Conservation (phyloP, 106 monocot species). For the Cymbidium sinense region DNA sequence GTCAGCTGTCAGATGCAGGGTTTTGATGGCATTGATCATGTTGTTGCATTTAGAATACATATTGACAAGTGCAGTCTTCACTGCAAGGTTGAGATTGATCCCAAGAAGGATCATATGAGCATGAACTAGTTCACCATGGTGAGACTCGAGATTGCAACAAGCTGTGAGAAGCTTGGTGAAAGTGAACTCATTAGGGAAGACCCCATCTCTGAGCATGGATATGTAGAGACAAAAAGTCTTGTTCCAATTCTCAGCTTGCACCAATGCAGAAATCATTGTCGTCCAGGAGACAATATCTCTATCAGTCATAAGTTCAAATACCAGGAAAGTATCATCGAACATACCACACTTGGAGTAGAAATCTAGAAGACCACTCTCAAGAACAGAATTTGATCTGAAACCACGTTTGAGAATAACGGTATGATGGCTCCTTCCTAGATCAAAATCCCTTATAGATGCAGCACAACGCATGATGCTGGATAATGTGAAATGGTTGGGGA, state of each 20-base stretch:
- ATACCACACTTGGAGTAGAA: constrained; percentile 37
- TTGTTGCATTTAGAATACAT: constrained; percentile 52
- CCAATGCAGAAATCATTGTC: constrained; percentile 50
- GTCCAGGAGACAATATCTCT: constrained; percentile 67
- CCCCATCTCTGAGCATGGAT: constrained; percentile 28
- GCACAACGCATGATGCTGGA: constrained; percentile 44
- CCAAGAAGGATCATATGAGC: constrained; percentile 54
- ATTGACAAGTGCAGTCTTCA: constrained; percentile 74
- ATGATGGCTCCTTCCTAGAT: constrained; percentile 29
- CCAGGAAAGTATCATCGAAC: constrained; percentile 19
- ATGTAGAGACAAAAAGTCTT: constrained; percentile 32
- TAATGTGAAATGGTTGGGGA: constrained; percentile 65
- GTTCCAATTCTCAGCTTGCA: constrained; percentile 35
- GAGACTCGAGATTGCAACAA: constrained; percentile 24
- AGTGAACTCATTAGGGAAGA: constrained; percentile 63
- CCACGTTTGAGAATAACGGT: constrained; percentile 37
- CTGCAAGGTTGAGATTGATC: constrained; percentile 36
- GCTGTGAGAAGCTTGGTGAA: constrained; percentile 50
- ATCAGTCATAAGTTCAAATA: constrained; percentile 26
- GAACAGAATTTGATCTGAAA: constrained; percentile 19
- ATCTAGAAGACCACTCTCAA: constrained; percentile 37
- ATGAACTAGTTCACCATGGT: constrained; percentile 37
- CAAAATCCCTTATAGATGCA: constrained; percentile 10
- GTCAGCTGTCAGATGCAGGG: constrained; percentile 37
- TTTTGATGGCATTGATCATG: constrained; percentile 39